These are phyloP conservation scores for Rubia balearica DNA, from an alignment of 305 asterid species.

Conservation along the genomic window DNA sequence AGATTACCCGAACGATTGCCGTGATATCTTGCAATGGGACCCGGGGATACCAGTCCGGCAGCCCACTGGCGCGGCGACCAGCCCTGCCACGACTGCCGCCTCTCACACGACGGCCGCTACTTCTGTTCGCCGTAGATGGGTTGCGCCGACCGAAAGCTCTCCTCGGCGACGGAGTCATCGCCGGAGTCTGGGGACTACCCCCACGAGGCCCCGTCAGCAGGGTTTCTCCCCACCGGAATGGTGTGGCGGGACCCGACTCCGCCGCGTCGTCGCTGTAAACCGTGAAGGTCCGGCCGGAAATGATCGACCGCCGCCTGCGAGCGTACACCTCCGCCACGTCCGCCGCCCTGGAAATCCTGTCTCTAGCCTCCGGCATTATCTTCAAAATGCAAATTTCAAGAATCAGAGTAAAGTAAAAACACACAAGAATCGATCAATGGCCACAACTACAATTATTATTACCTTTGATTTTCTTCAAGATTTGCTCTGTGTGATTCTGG, in stretches of 20 bases:
- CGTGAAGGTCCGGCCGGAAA: slow-evolving; percentile 10
- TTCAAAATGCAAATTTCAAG: slow-evolving; percentile 8
- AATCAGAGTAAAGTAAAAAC: not conserved
- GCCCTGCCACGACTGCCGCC: slow-evolving; percentile 29
- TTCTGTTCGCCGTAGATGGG: slow-evolving; percentile 26
- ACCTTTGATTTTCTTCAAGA: not conserved
- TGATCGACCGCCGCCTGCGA: slow-evolving; percentile 23
- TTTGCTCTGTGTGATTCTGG: not conserved
- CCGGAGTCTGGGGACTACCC: not conserved
- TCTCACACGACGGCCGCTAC: slow-evolving; percentile 26
- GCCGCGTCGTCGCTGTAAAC: slow-evolving; percentile 28
- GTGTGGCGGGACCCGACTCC: slow-evolving; percentile 24
- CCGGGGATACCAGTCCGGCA: slow-evolving; percentile 79
- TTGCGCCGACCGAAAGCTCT: slow-evolving; percentile 27
- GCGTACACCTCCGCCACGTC: slow-evolving; percentile 25
- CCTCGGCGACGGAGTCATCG: slow-evolving; percentile 11
- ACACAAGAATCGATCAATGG: not conserved
- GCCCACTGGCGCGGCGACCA: slow-evolving; percentile 20
- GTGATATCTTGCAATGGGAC: slow-evolving; percentile 62
- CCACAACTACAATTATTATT: not conserved
- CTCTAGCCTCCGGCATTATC: slow-evolving; percentile 56
- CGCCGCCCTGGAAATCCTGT: slow-evolving; percentile 35
- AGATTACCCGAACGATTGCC: slow-evolving; percentile 49
- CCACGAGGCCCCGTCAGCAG: slow-evolving; percentile 32
- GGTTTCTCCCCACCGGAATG: slow-evolving; percentile 45